Evolutionary conservation across 192 early-diverging fungal genomes (phyloP).

Genomic region (Mortierella hygrophila): DNA sequence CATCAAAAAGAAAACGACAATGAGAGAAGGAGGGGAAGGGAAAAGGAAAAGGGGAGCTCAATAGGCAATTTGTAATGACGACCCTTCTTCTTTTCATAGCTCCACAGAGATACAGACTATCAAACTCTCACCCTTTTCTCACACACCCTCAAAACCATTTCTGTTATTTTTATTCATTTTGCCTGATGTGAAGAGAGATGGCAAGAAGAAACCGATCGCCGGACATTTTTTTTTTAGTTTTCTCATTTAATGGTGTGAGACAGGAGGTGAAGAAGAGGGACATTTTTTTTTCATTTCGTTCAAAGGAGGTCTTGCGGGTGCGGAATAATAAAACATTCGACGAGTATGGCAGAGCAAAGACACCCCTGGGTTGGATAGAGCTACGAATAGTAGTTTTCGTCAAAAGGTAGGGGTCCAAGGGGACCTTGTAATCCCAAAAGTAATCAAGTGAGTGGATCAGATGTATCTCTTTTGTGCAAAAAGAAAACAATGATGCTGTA

Average conservation of each 20-base stretch:
- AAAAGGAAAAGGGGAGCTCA: background rate
- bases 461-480: background rate
- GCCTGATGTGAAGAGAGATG: background rate
- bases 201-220: background rate
- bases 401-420: background rate
- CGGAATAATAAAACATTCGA: background rate
- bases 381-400: background rate
- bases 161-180: background rate
- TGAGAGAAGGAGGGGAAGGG: background rate
- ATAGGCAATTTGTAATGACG: background rate
- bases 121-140: background rate
- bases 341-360: conserved; percentile 2
- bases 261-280: background rate
- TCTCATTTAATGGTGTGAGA: too few species aligned
- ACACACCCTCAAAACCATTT: background rate
- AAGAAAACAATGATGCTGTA: background rate
- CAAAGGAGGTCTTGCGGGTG: too few species aligned
- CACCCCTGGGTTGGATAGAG: background rate
- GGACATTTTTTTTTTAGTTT: background rate
- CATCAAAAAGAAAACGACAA: too few species aligned
- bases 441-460: background rate
- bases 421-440: conserved; percentile 1
- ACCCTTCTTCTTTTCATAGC: background rate
- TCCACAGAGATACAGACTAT: background rate
- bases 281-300: background rate